Conservation (phyloP, 192 early-diverging fungal genomes). For the Coemansia sp. region DNA sequence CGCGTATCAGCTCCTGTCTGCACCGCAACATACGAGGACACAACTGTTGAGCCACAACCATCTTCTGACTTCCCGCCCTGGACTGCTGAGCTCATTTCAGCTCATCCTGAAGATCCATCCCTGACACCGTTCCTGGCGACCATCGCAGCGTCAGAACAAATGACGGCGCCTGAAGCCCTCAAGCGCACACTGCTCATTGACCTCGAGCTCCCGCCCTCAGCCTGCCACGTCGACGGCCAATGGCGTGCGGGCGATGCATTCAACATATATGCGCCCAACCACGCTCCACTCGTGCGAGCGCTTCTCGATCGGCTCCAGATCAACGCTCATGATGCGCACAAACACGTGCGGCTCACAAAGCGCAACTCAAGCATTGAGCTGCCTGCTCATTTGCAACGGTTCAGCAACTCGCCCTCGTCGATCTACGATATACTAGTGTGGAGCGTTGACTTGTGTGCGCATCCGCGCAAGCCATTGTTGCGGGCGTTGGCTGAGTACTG, state of each 20-base stretch:
- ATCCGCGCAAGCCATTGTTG: constrained; percentile 78
- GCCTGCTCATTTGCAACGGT: constrained; percentile 29
- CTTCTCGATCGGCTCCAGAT: constrained; percentile 64
- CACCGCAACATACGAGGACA: neutral
- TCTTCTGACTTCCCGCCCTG: neutral
- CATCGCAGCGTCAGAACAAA: constrained; percentile 57
- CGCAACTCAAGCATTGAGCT: constrained; percentile 50
- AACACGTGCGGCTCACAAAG: constrained; percentile 15
- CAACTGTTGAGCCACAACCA: neutral
- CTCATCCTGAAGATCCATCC: neutral
- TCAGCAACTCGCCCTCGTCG: constrained; percentile 29
- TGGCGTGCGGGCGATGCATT: constrained; percentile 69
- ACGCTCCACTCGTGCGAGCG: constrained; percentile 65
- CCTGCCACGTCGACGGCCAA: constrained; percentile 10
- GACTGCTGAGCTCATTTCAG: neutral
- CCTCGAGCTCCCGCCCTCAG: constrained; percentile 44
- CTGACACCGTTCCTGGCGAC: constrained; percentile 54
- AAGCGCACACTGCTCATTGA: constrained; percentile 72
- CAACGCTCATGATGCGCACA: constrained; percentile 27
- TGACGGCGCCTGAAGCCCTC: constrained; percentile 66
- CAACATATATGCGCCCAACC: constrained; percentile 86
- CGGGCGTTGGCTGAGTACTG: constrained; percentile 82
- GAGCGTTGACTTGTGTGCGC: constrained; percentile 70
- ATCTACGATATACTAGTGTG: constrained; percentile 69
- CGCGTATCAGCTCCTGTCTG: constrained; percentile 27